phyloP scores from a whole-genome alignment of 495 filamentous ascomycete species.

The Trichoderma gamsii region DNA sequence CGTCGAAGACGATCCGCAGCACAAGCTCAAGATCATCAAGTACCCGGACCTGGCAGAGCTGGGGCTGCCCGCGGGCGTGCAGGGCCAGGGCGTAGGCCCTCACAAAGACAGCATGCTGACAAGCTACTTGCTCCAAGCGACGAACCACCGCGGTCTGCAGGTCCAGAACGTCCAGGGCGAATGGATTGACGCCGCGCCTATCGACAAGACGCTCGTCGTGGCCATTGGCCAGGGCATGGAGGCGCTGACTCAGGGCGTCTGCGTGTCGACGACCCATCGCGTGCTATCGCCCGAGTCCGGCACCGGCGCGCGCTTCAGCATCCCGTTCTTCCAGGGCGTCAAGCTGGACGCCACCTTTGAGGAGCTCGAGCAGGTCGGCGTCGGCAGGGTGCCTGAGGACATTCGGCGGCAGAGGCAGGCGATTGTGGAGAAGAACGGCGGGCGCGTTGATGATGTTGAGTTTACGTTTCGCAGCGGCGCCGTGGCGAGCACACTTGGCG shows the following conservation, averaged over 20 bases:
- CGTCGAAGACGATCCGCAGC: slow-evolving; percentile 66
- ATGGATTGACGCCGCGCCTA: slow-evolving; percentile 74
- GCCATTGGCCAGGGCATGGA: slow-evolving; percentile 92
- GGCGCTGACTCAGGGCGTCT: slow-evolving; percentile 83
- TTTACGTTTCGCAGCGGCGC: slow-evolving; percentile 67
- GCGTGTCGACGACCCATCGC: slow-evolving; percentile 78
- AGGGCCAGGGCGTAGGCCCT: slow-evolving; percentile 74
- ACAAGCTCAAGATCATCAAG: slow-evolving; percentile 90
- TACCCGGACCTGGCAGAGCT: slow-evolving; percentile 61
- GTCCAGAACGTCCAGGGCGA: slow-evolving; percentile 74
- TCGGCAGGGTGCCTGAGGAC: slow-evolving; percentile 61
- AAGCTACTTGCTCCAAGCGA: slow-evolving; percentile 81
- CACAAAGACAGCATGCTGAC: slow-evolving; percentile 93
- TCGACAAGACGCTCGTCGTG: slow-evolving; percentile 64
- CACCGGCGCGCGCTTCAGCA: slow-evolving; percentile 66
- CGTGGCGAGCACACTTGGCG: slow-evolving; percentile 60
- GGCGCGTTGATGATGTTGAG: slow-evolving; percentile 62
- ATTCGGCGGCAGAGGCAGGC: slow-evolving; percentile 52
- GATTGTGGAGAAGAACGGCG: slow-evolving; percentile 45
- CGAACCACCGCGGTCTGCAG: slow-evolving; percentile 73
- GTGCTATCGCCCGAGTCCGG: slow-evolving; percentile 62
- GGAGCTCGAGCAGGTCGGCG: slow-evolving; percentile 47
- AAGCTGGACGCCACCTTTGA: slow-evolving; percentile 76
- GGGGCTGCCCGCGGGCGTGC: slow-evolving; percentile 39
- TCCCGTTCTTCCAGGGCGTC: slow-evolving; percentile 93